phyloP scores from a whole-genome alignment of 2,329 filamentous ascomycete genomes.

The Calycina herbarum region DNA sequence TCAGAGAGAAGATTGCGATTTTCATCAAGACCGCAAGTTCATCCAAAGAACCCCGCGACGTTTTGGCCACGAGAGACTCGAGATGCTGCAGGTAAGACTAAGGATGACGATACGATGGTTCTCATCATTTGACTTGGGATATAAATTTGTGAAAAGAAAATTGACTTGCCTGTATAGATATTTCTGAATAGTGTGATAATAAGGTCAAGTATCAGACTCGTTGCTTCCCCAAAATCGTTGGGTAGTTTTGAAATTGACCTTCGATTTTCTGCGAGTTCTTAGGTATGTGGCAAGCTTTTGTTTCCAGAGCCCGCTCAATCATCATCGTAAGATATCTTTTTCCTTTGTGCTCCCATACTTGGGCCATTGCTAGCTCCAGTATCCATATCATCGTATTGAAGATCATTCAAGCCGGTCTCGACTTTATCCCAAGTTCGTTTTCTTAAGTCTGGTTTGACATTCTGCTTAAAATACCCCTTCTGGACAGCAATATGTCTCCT shows the following conservation, averaged over 20 bases:
- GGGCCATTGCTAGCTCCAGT: constrained; percentile 24
- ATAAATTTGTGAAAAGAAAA: neutral
- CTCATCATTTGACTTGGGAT: constrained; percentile 69
- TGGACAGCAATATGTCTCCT: constrained; percentile 28
- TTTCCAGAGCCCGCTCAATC: constrained; percentile 38
- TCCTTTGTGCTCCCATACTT: constrained; percentile 42
- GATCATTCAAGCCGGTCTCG: constrained; percentile 57
- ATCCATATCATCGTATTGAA: constrained; percentile 58
- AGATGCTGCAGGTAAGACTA: constrained; percentile 63
- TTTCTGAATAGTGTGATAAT: neutral
- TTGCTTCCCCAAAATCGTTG: neutral
- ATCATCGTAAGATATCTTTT: constrained; percentile 48
- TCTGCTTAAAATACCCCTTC: constrained; percentile 40
- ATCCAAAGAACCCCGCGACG: constrained; percentile 3
- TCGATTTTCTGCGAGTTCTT: neutral
- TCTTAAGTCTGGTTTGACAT: constrained; percentile 58
- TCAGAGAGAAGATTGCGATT: constrained; percentile 54
- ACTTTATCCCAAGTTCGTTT: constrained; percentile 69
- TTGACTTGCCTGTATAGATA: neutral
- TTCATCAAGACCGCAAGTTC: constrained; percentile 45
- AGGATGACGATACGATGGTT: constrained; percentile 90
- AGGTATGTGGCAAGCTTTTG: neutral
- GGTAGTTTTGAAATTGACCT: neutral
- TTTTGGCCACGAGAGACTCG: constrained; percentile 33
- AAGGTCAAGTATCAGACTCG: neutral